Evolutionary conservation across 1,284 basidiomycete species (phyloP).

Genomic region (Naganishia sp.): DNA sequence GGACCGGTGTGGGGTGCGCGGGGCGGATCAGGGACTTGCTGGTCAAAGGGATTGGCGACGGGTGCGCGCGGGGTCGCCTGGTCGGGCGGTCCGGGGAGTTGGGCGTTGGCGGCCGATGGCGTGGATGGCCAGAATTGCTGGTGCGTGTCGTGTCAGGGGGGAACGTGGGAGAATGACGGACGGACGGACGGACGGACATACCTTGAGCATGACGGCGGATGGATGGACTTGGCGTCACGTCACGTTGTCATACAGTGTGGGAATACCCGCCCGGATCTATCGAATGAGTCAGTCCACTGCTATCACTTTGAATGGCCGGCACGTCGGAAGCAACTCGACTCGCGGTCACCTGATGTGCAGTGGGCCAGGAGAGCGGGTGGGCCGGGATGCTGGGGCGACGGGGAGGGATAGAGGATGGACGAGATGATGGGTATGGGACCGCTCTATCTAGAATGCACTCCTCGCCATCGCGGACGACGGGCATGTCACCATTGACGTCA

Average conservation of each 20-base stretch:
- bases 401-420: too few species aligned
- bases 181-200: slow-evolving; percentile 26
- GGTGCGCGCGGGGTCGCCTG: slow-evolving; percentile 71
- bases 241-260: too few species aligned
- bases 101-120: slow-evolving; percentile 41
- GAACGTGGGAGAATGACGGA: slow-evolving; percentile 2
- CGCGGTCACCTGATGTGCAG: too few species aligned
- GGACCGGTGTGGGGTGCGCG: slow-evolving; percentile 32
- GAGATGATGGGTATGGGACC: too few species aligned
- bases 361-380: too few species aligned
- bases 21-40: slow-evolving; percentile 35
- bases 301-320: too few species aligned
- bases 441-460: neutral
- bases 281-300: too few species aligned
- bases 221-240: too few species aligned
- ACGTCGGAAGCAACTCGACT: too few species aligned
- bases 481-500: slow-evolving; percentile 3
- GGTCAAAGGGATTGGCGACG: slow-evolving; percentile 67
- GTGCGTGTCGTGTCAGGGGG: slow-evolving; percentile 6
- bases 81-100: slow-evolving; percentile 58
- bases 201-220: slow-evolving; percentile 46
- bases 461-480: neutral
- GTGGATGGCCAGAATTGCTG: slow-evolving; percentile 62
- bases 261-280: too few species aligned
- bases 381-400: too few species aligned